Evolutionary conservation across 75 land plant species (phyloP).

Genomic region (Chamaecyparis obtusa): DNA sequence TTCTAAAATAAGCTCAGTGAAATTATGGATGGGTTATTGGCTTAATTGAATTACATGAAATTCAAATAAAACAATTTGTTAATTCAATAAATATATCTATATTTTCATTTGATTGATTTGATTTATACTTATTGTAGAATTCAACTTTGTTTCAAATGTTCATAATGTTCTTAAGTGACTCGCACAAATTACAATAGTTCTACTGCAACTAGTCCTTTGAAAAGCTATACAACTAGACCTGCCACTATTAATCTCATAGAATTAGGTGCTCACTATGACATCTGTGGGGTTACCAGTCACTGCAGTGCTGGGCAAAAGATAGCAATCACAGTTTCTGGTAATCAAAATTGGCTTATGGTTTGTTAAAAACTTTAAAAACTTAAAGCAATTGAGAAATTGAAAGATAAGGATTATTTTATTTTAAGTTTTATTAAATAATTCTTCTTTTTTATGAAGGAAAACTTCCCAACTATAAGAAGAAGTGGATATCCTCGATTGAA

Average conservation of each 20-base stretch:
- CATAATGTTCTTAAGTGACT: constrained; percentile 23
- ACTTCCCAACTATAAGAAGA: too few relatives aligned
- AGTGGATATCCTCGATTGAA: too few relatives aligned
- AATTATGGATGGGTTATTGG: not conserved
- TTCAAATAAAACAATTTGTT: too few relatives aligned
- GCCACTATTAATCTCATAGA: constrained; percentile 7
- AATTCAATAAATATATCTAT: not conserved
- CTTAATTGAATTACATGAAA: too few relatives aligned
- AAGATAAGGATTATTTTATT: too few relatives aligned
- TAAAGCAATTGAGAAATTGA: too few relatives aligned
- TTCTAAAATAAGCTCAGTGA: not conserved
- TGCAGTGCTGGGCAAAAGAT: constrained; percentile 27
- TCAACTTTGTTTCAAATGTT: constrained; percentile 14
- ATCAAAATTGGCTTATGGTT: too few relatives aligned
- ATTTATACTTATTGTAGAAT: constrained; percentile 17
- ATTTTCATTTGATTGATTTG: not conserved
- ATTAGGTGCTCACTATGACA: constrained; percentile 10
- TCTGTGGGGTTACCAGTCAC: constrained; percentile 16
- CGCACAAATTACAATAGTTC: constrained; percentile 8
- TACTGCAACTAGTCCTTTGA: constrained; percentile 9
- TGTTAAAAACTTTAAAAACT: too few relatives aligned
- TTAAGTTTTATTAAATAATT: too few relatives aligned
- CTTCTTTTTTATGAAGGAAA: too few relatives aligned
- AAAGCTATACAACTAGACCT: not conserved
- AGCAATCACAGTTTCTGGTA: too few relatives aligned